Conservation (phyloP, 768 basidiomycete species). For the Dentipellis sp. region DNA sequence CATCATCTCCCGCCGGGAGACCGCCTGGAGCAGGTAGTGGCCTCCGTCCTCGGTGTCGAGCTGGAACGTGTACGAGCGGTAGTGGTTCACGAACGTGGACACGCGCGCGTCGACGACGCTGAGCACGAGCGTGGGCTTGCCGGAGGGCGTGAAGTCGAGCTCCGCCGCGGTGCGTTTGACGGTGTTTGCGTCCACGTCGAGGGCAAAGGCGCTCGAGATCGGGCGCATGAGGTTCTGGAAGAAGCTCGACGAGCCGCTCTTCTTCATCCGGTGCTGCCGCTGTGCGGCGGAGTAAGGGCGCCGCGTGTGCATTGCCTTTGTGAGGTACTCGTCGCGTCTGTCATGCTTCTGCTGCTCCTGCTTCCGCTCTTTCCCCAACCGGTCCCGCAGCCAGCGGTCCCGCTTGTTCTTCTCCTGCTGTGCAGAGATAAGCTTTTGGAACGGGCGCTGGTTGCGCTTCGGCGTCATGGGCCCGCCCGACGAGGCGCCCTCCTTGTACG, state of each 20-base stretch:
- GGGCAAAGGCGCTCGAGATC: slow-evolving; percentile 76
- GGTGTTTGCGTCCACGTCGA: slow-evolving; percentile 36
- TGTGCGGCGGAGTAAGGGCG: slow-evolving; percentile 42
- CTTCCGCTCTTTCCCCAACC: slow-evolving; percentile 66
- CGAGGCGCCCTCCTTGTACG: slow-evolving; percentile 49
- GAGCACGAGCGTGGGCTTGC: slow-evolving; percentile 68
- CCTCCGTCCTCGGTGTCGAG: slow-evolving; percentile 84
- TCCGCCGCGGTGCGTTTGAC: slow-evolving; percentile 58
- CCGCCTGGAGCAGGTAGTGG: slow-evolving; percentile 69
- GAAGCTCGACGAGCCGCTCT: slow-evolving; percentile 76
- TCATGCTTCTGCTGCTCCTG: slow-evolving; percentile 67
- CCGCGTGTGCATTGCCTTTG: slow-evolving; percentile 55
- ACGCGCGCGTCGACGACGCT: slow-evolving; percentile 67
- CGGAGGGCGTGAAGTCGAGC: slow-evolving; percentile 62
- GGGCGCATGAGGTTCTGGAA: slow-evolving; percentile 84
- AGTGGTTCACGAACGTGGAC: slow-evolving; percentile 65
- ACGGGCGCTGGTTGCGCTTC: slow-evolving; percentile 52
- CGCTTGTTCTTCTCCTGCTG: slow-evolving; percentile 81
- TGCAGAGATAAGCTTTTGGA: slow-evolving; percentile 49
- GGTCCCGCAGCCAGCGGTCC: slow-evolving; percentile 59
- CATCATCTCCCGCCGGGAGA: slow-evolving; percentile 59
- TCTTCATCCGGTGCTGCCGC: slow-evolving; percentile 80
- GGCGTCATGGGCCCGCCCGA: slow-evolving; percentile 36
- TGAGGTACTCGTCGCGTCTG: slow-evolving; percentile 66
- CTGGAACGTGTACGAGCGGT: slow-evolving; percentile 76